Evolutionary conservation across 345 rosid genomes (phyloP), one percentile per base, ranked within the genome.

Genomic region (Salix exigua): DNA sequence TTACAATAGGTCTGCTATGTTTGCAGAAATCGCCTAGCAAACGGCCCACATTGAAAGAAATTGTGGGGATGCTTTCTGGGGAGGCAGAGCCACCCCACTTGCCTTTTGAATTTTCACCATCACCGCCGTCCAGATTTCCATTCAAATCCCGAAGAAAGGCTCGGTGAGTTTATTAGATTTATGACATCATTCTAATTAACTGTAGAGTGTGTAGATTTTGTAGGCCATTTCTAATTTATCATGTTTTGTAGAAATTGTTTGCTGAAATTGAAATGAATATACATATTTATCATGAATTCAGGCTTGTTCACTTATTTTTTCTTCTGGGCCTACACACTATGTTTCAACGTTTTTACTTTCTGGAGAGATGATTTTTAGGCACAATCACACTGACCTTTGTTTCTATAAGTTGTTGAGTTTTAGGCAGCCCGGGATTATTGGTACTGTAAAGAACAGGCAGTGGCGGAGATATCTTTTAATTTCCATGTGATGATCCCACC

Each of bases 51-150:
- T 86, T 90, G 92, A 88, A 86, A 73, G 91, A 90, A 70, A 87
- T 88, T 73, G 94, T 90, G 51, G 82, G 80, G 78, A 88, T 91
- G 91, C 92, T 91, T 66, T 80, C 92, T 0, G 97, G 97, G 66
- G 86, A 79, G 66, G 70, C 83, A 26, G 91, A 91, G 79, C 88
- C 91, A 21, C 97, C 97, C 0, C 86, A 86, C 78, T 85, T 91
- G 82, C 97, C 97, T 6, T 84, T 87, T 68, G 94, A 91, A 73
- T 91, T 91, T 72, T 91, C 94, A 1, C 97, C 97, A 0, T 91
- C 94, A 0, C 94, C 97, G 19, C 97, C 92, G 13, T 80, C 85
- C n/a, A 72, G 60, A 30, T 80, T 75, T 44, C 83, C 76, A 3
- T 80, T 76, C 38, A 80, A 72, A 73, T 75, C 80, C 35, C 76